phyloP scores from a whole-genome alignment of 2,329 filamentous ascomycete species.

The Nothopassalora personata region DNA sequence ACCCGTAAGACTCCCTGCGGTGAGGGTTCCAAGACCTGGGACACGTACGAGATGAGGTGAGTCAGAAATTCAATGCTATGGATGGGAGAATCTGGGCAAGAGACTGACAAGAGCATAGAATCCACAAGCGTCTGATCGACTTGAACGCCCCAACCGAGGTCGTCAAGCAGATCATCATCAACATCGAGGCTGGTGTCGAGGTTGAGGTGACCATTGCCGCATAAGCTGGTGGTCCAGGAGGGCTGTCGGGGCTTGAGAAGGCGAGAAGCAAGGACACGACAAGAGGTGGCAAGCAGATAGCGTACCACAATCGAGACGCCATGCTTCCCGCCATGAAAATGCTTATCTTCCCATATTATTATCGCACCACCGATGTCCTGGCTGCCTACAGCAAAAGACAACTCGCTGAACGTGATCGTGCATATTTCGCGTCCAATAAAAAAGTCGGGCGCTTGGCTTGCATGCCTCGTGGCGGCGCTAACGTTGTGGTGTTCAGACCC shows the following conservation, averaged over 20 bases:
- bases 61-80: constrained; percentile 63
- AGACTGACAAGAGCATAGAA: constrained; percentile 16
- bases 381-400: too few relatives aligned
- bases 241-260: constrained; percentile 1
- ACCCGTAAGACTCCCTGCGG: constrained; percentile 99
- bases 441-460: background rate
- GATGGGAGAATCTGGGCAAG: constrained; percentile 3
- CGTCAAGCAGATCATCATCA: constrained; percentile 94
- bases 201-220: constrained; percentile 89
- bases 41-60: constrained; percentile 89
- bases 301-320: background rate
- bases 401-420: background rate
- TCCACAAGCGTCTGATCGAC: constrained; percentile 38
- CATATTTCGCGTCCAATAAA: background rate
- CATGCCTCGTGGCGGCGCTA: background rate
- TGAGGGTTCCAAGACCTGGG: constrained; percentile 99
- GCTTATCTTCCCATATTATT: background rate
- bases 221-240: constrained; percentile 40
- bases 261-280: background rate
- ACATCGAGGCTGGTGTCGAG: constrained; percentile 90
- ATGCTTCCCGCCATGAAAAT: background rate
- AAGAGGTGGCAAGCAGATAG: constrained; percentile 4
- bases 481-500: too few relatives aligned
- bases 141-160: constrained; percentile 96
- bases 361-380: background rate